These are phyloP conservation scores for Quambalaria eucalypti DNA, from an alignment of 1,284 basidiomycete genomes.

Conservation along the genomic window DNA sequence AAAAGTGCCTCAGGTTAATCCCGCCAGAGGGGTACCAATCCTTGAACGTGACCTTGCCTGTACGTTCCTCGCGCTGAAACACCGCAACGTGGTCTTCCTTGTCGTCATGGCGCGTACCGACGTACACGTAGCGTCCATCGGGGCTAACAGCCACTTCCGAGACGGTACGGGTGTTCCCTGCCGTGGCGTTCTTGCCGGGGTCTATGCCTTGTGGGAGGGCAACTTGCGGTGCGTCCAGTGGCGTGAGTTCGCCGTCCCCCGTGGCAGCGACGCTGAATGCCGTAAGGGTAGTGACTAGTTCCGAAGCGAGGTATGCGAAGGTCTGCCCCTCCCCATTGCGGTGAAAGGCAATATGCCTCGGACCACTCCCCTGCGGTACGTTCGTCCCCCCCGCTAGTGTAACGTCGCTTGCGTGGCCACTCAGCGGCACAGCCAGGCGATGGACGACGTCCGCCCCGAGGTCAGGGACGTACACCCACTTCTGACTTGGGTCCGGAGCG, in stretches of 20 bases:
- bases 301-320: constrained; percentile 25
- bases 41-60: constrained; percentile 12
- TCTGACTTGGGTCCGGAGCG: constrained; percentile 13
- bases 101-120: constrained; percentile 21
- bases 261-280: constrained; percentile 12
- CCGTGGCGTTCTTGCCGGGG: constrained; percentile 12
- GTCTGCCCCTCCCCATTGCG: neutral
- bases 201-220: constrained; percentile 20
- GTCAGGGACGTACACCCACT: constrained; percentile 29
- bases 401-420: neutral
- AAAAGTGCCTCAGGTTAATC: constrained; percentile 17
- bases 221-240: constrained; percentile 12
- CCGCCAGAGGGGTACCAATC: constrained; percentile 25
- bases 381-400: neutral
- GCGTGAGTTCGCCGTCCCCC: constrained; percentile 9
- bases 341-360: neutral
- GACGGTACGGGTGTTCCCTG: constrained; percentile 16
- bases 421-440: neutral
- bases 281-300: constrained; percentile 22
- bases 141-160: constrained; percentile 30
- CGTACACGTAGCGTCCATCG: constrained; percentile 23
- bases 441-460: constrained; percentile 34
- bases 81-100: constrained; percentile 28
- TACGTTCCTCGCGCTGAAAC: constrained; percentile 10
- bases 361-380: neutral